Conservation (phyloP, 2,329 filamentous ascomycete species). For the Cadophora luteo-olivacea region DNA sequence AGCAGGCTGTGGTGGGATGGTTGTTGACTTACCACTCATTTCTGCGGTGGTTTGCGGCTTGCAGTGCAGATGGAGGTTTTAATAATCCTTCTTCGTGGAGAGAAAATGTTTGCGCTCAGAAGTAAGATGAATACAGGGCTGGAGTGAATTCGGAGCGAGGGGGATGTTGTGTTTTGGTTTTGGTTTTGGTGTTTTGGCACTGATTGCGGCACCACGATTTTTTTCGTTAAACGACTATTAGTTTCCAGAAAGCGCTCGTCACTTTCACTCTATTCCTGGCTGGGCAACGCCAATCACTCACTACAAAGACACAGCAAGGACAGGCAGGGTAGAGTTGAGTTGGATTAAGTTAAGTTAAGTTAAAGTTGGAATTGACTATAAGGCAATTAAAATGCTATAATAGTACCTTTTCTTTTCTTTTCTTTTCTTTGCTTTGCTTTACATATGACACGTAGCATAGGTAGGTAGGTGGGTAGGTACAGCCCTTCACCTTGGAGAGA, state of each 20-base stretch:
- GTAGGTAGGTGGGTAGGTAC: too few relatives aligned
- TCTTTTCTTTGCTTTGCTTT: too few relatives aligned
- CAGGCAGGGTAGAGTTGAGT: too few relatives aligned
- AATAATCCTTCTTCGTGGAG: not conserved
- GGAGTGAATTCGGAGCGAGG: not conserved
- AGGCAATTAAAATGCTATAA: too few relatives aligned
- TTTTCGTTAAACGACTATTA: conserved; percentile 1
- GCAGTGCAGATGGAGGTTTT: not conserved
- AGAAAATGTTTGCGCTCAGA: conserved; percentile 9
- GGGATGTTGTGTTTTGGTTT: not conserved
- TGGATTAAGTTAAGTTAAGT: too few relatives aligned
- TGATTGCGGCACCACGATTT: not conserved
- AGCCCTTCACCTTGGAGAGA: not conserved
- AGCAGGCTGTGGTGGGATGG: conserved; percentile 14
- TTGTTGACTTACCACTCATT: conserved; percentile 32
- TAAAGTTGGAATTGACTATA: too few relatives aligned
- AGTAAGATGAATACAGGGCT: not conserved
- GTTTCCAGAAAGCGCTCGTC: conserved; percentile 4
- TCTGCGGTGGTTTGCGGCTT: conserved; percentile 19
- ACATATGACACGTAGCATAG: too few relatives aligned
- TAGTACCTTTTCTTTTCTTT: too few relatives aligned
- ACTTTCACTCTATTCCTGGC: not conserved
- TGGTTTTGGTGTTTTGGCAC: conserved; percentile 1
- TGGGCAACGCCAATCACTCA: not conserved
- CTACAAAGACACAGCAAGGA: too few relatives aligned